Base-by-base conservation (phyloP, 2,329 filamentous ascomycete species). In the Colletotrichum tropicicola region DNA sequence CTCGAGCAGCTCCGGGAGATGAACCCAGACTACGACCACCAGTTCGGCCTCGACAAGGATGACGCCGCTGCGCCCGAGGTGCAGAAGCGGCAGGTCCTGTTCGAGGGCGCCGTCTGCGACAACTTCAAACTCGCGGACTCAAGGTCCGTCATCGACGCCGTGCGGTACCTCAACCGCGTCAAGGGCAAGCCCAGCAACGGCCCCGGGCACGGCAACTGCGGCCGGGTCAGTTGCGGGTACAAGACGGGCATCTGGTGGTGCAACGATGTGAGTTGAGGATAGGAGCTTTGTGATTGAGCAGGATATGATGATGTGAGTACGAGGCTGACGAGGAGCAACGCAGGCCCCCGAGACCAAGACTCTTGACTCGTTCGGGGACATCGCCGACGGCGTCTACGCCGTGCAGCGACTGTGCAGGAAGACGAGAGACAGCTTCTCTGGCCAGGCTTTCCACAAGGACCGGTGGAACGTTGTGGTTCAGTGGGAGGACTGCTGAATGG, bases 181-280 rank as follows among this genome's bases (percentile, higher is more conserved):
- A 6, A 12, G 3, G 54, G 54, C 0, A 37, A 17, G 23, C 54
- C 54, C 1, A 10, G 25, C 9, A 39, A 48, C 12, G 43, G 44
- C 5, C 21, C 27, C 41, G 54, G 54, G 2, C 43, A 28, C 1
- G 6, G 19, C 2, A 39, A 37, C 10, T 57, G 54, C 13, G 53
- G 53, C 1, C 32, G 54, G 6, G 54, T 57, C 9, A 45, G 43
- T 15, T 45, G 43, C 43, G 13, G 7, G 9, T 13, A 35, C 2
- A 17, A 56, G 13, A 21, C 25, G 9, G 43, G 43, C 28, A 41
- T 57, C 15, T 57, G 54, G 54, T 57, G 43, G 27, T 57, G 54
- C 12, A 57, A 57, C 7, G 54, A 57, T 21, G 49, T 53, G 19
- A 53, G 49, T 43, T 25, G 15, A 35, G 30, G 9, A 9, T 3